These are phyloP conservation scores for Trapa incisa DNA, from an alignment of 345 rosid genomes.

Conservation along the genomic window DNA sequence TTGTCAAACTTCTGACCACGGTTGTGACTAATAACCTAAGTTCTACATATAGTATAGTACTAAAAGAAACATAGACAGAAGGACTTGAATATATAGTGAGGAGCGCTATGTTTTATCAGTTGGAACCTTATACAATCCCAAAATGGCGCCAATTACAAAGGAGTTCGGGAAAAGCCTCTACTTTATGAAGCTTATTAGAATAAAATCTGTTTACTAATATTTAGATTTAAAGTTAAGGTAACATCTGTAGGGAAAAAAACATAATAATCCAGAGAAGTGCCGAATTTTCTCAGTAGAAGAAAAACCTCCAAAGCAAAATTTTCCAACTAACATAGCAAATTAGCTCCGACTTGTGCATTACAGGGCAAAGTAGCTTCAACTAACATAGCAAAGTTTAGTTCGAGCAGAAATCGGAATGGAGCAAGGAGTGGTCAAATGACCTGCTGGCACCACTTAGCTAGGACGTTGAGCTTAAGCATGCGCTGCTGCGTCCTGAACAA, in stretches of 20 bases:
- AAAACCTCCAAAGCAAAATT: not conserved
- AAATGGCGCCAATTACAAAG: not conserved
- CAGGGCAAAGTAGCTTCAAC: not conserved
- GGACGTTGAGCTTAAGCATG: conserved; percentile 82
- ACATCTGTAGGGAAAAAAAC: no score
- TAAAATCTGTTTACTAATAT: no score
- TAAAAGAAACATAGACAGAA: not conserved
- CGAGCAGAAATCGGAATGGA: not conserved
- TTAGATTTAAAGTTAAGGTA: no score
- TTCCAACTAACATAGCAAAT: not conserved
- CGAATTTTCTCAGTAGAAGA: not conserved
- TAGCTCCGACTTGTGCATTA: not conserved
- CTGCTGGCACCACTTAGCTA: conserved; percentile 99
- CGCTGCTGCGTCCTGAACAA: conserved; percentile 82
- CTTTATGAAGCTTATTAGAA: not conserved
- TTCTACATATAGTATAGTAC: not conserved
- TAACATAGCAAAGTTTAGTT: not conserved
- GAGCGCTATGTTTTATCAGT: not conserved
- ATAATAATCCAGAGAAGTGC: no score
- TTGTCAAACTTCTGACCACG: not conserved
- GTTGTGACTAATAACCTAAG: no score
- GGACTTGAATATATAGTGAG: not conserved
- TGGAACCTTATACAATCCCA: not conserved
- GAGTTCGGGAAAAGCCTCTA: not conserved
- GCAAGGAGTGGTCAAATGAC: conserved; percentile 18